Evolutionary conservation across 352 stramenopile species (phyloP).

Genomic region (Blastocystis sp.): DNA sequence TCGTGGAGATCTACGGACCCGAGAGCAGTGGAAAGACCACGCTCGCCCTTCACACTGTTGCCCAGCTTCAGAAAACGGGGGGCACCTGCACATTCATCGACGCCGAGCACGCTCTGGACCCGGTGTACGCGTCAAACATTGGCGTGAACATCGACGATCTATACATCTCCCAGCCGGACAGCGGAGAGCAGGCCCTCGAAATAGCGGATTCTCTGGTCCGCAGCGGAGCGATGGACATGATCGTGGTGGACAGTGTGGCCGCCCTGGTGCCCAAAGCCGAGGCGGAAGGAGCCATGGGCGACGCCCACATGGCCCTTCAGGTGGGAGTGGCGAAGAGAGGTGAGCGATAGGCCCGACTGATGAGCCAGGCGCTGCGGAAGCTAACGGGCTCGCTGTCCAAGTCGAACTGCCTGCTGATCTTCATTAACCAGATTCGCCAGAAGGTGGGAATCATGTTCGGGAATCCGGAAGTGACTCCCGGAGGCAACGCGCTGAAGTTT

Average conservation of each 20-base stretch:
- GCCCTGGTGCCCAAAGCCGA: conserved; percentile 92
- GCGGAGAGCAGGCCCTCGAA: conserved; percentile 93
- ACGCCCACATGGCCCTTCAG: conserved; percentile 93
- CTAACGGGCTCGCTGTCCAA: conserved; percentile 89
- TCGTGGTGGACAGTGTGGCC: conserved; percentile 94
- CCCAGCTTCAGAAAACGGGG: conserved; percentile 87
- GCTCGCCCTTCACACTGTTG: conserved; percentile 91
- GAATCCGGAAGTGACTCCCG: conserved; percentile 91
- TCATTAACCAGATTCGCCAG: conserved; percentile 95
- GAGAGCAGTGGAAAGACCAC: conserved; percentile 97
- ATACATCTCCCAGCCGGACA: conserved; percentile 93
- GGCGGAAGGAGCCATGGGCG: conserved; percentile 87
- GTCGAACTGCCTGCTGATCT: conserved; percentile 92
- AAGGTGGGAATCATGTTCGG: conserved; percentile 95
- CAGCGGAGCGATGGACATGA: conserved; percentile 89
- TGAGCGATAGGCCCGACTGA: conserved; percentile 80
- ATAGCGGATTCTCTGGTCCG: conserved; percentile 94
- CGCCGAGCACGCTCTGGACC: conserved; percentile 93
- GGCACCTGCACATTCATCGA: conserved; percentile 95
- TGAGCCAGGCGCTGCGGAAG: conserved; percentile 94
- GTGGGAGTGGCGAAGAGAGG: neutral
- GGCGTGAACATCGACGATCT: conserved; percentile 91
- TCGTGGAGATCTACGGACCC: conserved; percentile 97
- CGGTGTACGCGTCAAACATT: conserved; percentile 83
- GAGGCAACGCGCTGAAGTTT: conserved; percentile 84